Base-by-base conservation (phyloP, 257 asterid species). In the Thymus mandschuricus region DNA sequence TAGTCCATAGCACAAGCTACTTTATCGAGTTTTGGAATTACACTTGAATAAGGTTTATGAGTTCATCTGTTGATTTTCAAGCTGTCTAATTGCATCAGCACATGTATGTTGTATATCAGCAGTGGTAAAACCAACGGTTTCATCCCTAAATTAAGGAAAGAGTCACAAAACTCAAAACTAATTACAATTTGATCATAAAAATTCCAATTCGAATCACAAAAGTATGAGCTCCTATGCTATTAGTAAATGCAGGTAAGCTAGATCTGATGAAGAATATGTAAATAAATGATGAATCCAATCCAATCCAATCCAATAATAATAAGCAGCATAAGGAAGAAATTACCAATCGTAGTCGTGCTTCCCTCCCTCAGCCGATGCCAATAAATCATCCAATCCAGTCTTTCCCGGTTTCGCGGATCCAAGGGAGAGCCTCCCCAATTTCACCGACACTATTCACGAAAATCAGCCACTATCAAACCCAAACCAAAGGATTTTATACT, bases 321-420 rank as follows among this genome's bases (percentile, higher is more conserved):
- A 56, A 40, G 41, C 6, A 21, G 2, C 11, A 59, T 59, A 5
- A 10, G 11, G 13, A 41, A 58, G 63, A 57, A 65, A 75, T 57
- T 81, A 86, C 91, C 91, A 86, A 74, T 86, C 91, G 51, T 86
- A 86, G 71, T 86, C 91, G 69, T 86, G 80, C 75, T 86, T 86
- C 69, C 91, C 91, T 51, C 84, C 86, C 33, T 81, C 88, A 45
- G 80, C 79, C 9, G 87, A 69, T 10, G 90, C 69, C 70, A 86
- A 56, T 33, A 84, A 68, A 72, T 84, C 91, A 28, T 86, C 87
- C 45, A 81, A 74, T 64, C 85, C 85, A 74, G 66, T 82, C 81
- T 68, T 83, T 61, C 80, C 81, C 71, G 61, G 81, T 31, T 71
- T 81, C 1, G 78, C 85, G 35, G 88, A 79, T 81, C 91, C 91